Base-by-base conservation (phyloP, 306 rosid species). In the Rosa multiflora region DNA sequence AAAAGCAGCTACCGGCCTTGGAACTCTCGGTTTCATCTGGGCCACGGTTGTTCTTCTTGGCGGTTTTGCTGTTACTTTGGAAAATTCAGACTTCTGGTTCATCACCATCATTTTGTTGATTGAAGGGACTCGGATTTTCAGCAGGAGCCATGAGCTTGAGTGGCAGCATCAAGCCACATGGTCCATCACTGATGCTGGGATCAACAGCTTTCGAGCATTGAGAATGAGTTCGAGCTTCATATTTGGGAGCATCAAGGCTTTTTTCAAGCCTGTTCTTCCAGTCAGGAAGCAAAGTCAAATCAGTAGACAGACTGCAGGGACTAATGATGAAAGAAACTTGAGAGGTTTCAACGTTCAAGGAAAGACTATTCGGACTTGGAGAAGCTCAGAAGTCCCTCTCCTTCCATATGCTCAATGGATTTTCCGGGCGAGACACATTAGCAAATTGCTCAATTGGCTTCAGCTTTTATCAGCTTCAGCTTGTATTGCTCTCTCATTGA, bases 141-240 rank as follows among this genome's bases (percentile, higher is more conserved):
- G 99, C 89, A 83, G 99, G 56, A 96, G 99, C 35, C 99, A 88
- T 51, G 99, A 96, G 82, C 96, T 96, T 55, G 98, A 96, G 75
- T 96, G 99, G 98, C 99, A 96, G 68, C 99, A 93, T 80, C 97
- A 93, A 82, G 89, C 98, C 35, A 96, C 98, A 39, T 91, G 97
- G 98, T 89, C 99, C 37, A 67, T 93, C 14, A 61, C 94, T 35
- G 97, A 85, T 26, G 91, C 81, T 4, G 97, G 98, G 47, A 82
- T 91, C 77, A 87, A 82, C 43, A 90, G 98, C 66, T 92, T 88
- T 66, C 74, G 89, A 2, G 87, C 82, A 12, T 51, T 94, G 82
- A 88, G 80, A 49, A 70, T 91, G 9, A 78, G 84, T 59, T 91
- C 96, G 10, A 86, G 77, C 66, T 80, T 66, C 55, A 15, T 91